These are phyloP conservation scores for Chaetomium globosum DNA, from an alignment of 2,329 filamentous ascomycete genomes.

Conservation along the genomic window DNA sequence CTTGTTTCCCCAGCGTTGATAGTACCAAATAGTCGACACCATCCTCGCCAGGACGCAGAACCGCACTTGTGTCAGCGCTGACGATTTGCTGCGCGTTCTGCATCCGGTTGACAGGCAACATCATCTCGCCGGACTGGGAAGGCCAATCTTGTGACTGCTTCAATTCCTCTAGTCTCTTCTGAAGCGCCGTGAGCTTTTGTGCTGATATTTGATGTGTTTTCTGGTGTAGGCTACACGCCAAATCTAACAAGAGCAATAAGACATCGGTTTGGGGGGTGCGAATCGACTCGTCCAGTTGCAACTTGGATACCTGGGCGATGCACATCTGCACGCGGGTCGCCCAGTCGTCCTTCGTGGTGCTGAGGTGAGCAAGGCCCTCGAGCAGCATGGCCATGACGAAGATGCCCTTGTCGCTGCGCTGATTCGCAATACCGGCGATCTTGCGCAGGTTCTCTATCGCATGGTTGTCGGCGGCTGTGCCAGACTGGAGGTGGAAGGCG, in stretches of 20 bases:
- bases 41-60: conserved; percentile 55
- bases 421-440: conserved; percentile 61
- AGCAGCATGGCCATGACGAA: conserved; percentile 67
- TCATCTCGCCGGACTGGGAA: conserved; percentile 52
- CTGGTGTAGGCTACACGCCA: conserved; percentile 68
- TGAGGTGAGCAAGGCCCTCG: conserved; percentile 70
- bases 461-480: conserved; percentile 62
- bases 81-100: conserved; percentile 53
- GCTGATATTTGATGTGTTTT: conserved; percentile 60
- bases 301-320: conserved; percentile 71
- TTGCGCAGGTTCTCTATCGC: conserved; percentile 70
- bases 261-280: conserved; percentile 68
- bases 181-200: conserved; percentile 64
- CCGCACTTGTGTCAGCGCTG: conserved; percentile 59
- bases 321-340: conserved; percentile 72
- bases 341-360: conserved; percentile 64
- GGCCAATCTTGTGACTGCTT: conserved; percentile 51
- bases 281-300: conserved; percentile 67
- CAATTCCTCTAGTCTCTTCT: conserved; percentile 62
- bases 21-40: conserved; percentile 60
- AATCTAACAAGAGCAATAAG: conserved; percentile 67
- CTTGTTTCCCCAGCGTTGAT: conserved; percentile 63
- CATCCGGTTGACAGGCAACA: conserved; percentile 60
- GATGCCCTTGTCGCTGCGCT: conserved; percentile 64
- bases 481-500: conserved; percentile 66